Base-by-base conservation (phyloP, 371 early-diverging fungal species). In the Lichtheimia ornata region DNA sequence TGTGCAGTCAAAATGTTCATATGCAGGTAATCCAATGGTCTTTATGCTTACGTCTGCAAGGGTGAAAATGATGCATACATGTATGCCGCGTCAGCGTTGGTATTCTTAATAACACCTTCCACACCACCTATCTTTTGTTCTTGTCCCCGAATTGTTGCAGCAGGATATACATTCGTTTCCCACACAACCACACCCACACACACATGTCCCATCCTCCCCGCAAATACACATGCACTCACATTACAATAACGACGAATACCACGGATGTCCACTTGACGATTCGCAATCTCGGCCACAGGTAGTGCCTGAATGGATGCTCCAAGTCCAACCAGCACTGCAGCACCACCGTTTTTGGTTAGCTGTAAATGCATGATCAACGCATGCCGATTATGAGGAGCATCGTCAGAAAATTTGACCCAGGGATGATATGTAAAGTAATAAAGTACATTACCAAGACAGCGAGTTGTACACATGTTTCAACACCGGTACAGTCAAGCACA, bases 401-500 rank as follows among this genome's bases (percentile, higher is more conserved):
- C 18, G 2, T 25, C 50, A 53, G 12, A 53, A 9, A 20, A 47
- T 0, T 47, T n/a, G 47, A 27, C 25, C 7, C 7, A n/a, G 2
- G 2, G 9, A 13, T n/a, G 14, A 13, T n/a, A 2, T 27, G 28
- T 11, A 13, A 27, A 28, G 1, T 27, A 45, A 12, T 15, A 5
- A 14, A 15, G 1, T 18, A 11, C 7, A 62, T 62, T 65, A 67
- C 72, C 61, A 62, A 61, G 25, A 82, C 60, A 28, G 80, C 61
- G 66, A 72, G 76, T 50, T 80, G 80, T 15, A 78, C 80, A 62
- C 78, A 80, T 13, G 78, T 73, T 58, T 82, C 83, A n/a, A 72
- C 83, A 30, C 83, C 83, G n/a, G 75, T 74, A 60, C 78, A 77
- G 47, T 82, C 83, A 59, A 82, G 66, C 1, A 80, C 79, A 15